Evolutionary conservation across 2,329 filamentous ascomycete species (phyloP).

Genomic region (Myriosclerotinia scirpicola): DNA sequence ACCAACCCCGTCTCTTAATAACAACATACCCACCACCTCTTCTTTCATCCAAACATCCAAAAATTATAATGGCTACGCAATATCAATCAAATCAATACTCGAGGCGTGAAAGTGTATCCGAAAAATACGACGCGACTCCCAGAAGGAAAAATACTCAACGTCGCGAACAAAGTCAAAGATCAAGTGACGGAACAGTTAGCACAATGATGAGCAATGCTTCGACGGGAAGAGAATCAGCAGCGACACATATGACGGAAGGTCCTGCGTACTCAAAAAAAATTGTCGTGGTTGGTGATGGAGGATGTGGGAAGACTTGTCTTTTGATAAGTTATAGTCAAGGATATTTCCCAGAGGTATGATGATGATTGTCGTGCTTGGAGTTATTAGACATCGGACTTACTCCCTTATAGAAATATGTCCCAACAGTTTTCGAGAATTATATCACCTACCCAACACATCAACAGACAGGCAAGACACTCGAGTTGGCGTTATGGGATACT

Average conservation of each 20-base stretch:
- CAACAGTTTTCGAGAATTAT: conserved; percentile 99
- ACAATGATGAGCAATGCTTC: conserved; percentile 74
- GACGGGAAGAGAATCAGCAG: conserved; percentile 73
- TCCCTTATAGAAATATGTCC: conserved; percentile 86
- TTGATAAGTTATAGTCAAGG: conserved; percentile 98
- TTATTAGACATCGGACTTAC: neutral
- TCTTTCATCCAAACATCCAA: neutral
- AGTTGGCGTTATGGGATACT: conserved; percentile 97
- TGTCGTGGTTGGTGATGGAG: conserved; percentile 95
- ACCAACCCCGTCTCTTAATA: neutral
- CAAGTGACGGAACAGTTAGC: conserved; percentile 88
- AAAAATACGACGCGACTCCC: conserved; percentile 36
- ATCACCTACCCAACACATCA: conserved; percentile 94
- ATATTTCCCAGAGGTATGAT: conserved; percentile 90
- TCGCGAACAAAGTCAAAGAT: conserved; percentile 48
- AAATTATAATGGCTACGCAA: conserved; percentile 36
- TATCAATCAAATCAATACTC: conserved; percentile 39
- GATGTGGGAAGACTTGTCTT: conserved; percentile 97
- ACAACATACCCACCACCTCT: neutral
- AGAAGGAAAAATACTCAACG: conserved; percentile 37
- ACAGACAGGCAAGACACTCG: conserved; percentile 86
- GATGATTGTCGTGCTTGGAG: conserved; percentile 31
- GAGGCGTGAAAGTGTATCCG: conserved; percentile 37
- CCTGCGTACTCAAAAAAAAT: conserved; percentile 98
- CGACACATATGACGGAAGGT: conserved; percentile 84